phyloP scores from a whole-genome alignment of 495 filamentous ascomycete species.

The Entonaema liquescens region DNA sequence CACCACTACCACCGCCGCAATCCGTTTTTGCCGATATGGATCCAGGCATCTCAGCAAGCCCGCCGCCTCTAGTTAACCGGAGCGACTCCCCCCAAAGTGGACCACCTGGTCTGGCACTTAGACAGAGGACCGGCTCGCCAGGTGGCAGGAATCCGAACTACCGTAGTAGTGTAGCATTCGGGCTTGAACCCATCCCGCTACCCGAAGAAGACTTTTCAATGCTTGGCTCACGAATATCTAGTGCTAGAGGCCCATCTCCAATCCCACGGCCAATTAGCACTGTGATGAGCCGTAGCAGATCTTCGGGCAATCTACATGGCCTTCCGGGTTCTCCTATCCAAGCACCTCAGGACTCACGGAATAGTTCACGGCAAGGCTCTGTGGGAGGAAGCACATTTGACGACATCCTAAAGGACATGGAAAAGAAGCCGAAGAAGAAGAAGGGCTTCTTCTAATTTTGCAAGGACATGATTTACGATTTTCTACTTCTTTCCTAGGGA shows the following conservation, averaged over 20 bases:
- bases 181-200: conserved; percentile 54
- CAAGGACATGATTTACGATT: conserved; percentile 23
- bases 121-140: conserved; percentile 47
- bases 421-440: conserved; percentile 55
- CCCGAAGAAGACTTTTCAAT: conserved; percentile 26
- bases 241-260: conserved; percentile 38
- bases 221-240: conserved; percentile 37
- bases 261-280: conserved; percentile 42
- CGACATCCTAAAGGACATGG: conserved; percentile 67
- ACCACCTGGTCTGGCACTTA: conserved; percentile 46
- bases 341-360: conserved; percentile 27
- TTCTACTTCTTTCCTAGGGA: conserved; percentile 4
- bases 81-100: conserved; percentile 42
- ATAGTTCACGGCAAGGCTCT: conserved; percentile 51
- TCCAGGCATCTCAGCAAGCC: conserved; percentile 35
- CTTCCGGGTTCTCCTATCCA: conserved; percentile 30
- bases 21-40: conserved; percentile 43
- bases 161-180: conserved; percentile 56
- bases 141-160: conserved; percentile 45
- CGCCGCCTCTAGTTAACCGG: conserved; percentile 30
- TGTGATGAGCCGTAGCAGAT: conserved; percentile 42
- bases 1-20: conserved; percentile 53
- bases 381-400: conserved; percentile 67
- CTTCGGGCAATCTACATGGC: conserved; percentile 42
- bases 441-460: conserved; percentile 50